These are phyloP conservation scores for Citeromyces siamensis DNA, from an alignment of 1,139 yeast species.

Conservation along the genomic window DNA sequence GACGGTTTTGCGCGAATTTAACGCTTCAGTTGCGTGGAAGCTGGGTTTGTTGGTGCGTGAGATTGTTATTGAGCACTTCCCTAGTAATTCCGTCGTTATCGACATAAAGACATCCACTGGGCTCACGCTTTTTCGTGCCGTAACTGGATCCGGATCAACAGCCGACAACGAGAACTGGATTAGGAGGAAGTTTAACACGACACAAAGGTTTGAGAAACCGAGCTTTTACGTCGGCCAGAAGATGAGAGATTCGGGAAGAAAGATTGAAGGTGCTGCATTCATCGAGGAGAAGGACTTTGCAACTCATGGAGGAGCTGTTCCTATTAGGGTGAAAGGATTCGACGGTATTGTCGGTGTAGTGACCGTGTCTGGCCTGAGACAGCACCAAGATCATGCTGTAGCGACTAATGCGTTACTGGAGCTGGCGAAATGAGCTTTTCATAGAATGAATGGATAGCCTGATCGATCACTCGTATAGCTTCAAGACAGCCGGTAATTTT, in stretches of 20 bases:
- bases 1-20: conserved; percentile 18
- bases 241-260: conserved; percentile 19
- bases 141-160: conserved; percentile 28
- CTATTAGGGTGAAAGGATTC: conserved; percentile 29
- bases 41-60: conserved; percentile 24
- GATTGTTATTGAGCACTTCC: conserved; percentile 11
- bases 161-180: conserved; percentile 52
- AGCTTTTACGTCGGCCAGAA: conserved; percentile 43
- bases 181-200: conserved; percentile 38
- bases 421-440: too few relatives aligned
- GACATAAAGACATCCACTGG: conserved; percentile 37
- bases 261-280: conserved; percentile 28
- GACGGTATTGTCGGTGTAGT: conserved; percentile 40
- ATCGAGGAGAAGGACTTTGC: conserved; percentile 36
- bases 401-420: conserved; percentile 11
- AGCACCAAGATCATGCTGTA: conserved; percentile 31
- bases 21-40: conserved; percentile 24
- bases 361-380: conserved; percentile 48
- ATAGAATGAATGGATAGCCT: too few relatives aligned
- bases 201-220: conserved; percentile 37
- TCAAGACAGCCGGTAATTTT: too few relatives aligned
- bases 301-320: conserved; percentile 53
- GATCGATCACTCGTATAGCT: too few relatives aligned
- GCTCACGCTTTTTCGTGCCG: conserved; percentile 39
- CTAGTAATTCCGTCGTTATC: conserved; percentile 29